A percentile compares a stretch with the other conserved stretches of the same genome.
Conservation (phyloP, 768 basidiomycete species). For the Suillus placidus region DNA sequence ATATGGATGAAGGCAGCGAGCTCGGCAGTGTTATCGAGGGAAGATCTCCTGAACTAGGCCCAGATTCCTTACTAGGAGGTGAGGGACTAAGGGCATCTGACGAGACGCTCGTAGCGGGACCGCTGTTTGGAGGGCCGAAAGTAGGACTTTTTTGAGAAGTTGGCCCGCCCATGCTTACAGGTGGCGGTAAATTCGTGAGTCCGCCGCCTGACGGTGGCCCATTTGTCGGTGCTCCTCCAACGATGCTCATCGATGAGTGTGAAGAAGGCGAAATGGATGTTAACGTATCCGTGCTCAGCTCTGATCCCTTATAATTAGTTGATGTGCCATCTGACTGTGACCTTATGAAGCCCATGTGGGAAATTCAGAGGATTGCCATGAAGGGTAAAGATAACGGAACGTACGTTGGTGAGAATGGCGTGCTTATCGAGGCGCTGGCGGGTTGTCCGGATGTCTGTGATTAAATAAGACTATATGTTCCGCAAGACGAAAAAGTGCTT, state of each 20-base stretch:
- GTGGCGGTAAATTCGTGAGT: not conserved
- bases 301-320: slow-evolving; percentile 7
- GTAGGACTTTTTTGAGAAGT: not conserved
- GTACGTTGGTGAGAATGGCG: not conserved
- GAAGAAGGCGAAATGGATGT: not conserved
- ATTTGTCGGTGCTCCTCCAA: not conserved
- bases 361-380: not conserved
- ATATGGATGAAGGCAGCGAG: not conserved
- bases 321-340: slow-evolving; percentile 4
- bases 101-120: not conserved
- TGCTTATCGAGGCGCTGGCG: not conserved
- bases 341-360: slow-evolving; percentile 7
- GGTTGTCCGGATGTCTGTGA: not conserved
- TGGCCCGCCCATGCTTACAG: not conserved
- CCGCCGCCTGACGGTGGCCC: not conserved
- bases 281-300: not conserved
- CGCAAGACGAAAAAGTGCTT: not conserved
- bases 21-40: not conserved
- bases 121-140: not conserved
- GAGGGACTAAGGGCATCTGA: not conserved
- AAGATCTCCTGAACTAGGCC: not conserved
- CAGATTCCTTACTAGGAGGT: not conserved
- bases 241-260: not conserved
- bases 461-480: not conserved
- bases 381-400: slow-evolving; percentile 3